Evolutionary conservation across 23 red algal genomes (phyloP), one percentile per base, ranked within the genome.

Genomic region (Gracilaria vermiculophylla): DNA sequence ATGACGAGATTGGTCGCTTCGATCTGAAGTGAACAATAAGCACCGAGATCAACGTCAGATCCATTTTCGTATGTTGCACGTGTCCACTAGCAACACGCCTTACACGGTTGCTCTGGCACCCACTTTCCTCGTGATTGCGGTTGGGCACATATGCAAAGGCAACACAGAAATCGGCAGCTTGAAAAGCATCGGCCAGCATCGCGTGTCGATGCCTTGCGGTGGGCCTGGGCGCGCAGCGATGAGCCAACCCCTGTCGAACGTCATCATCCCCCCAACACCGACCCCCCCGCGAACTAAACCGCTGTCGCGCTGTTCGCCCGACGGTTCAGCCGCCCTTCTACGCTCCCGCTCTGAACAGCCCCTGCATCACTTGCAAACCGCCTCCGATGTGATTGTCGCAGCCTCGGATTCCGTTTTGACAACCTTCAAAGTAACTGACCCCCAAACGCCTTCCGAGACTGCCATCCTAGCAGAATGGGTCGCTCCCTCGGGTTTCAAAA

Each of bases 241-340:
- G 67, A 28, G 40, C 67, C n/a, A 73, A 14, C 67, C n/a, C 16
- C 40, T 34, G 67, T 37, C 67, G 2, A 40, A 73, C 39, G 67
- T 73, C 39, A 28, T 73, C 39, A 73, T 73, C 36, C 67, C 67
- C 7, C n/a, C 67, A 16, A 73, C 67, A 40, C 67, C 67, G 17
- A 73, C 67, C 25, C 67, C 67, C 14, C 67, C 67, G 6, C 67
- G 67, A 28, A 17, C 13, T 31, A 64, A 64, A 64, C 29, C 58
- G 58, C 58, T 64, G 6, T 64, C 58, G 1, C 58, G 58, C 58
- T 31, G 28, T 34, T 24, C 58, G 58, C 17, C 58, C 2, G 58
- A 35, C 25, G 3, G 58, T 31, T 64, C 58, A 4, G 58, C 29
- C 8, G 58, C 58, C 29, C 9, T 64, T 31, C 58, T 64, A 31